Evolutionary conservation across 2,329 filamentous ascomycete genomes (phyloP).

Genomic region (Colletotrichum spaethianum): DNA sequence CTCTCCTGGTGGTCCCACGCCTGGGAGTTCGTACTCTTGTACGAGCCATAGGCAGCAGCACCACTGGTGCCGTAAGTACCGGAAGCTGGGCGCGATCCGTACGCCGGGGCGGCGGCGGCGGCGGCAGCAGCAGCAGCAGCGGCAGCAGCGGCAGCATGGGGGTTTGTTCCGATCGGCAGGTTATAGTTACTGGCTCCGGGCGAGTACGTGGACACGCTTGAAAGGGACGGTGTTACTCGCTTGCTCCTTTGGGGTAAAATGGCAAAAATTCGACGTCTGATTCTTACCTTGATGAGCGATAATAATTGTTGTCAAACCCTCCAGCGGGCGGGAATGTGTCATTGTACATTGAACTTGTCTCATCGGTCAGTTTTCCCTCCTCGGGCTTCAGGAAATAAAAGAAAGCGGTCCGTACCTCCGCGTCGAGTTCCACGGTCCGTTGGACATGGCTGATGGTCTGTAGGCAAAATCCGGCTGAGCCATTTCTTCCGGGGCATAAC

Average conservation of each 20-base stretch:
- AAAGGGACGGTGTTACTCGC: slow-evolving; percentile 52
- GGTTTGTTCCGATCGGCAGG: slow-evolving; percentile 51
- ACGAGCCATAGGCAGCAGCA: slow-evolving; percentile 52
- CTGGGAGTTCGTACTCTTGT: slow-evolving; percentile 58
- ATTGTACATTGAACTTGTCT: slow-evolving; percentile 52
- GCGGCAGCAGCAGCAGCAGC: slow-evolving; percentile 55
- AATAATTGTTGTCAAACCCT: slow-evolving; percentile 54
- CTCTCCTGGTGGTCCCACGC: slow-evolving; percentile 64
- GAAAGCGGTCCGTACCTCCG: slow-evolving; percentile 64
- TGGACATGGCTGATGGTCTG: slow-evolving; percentile 60
- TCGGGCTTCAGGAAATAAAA: slow-evolving; percentile 19
- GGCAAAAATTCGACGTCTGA: slow-evolving; percentile 25
- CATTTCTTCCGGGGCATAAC: slow-evolving; percentile 59
- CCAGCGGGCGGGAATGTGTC: slow-evolving; percentile 50
- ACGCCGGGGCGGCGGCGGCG: slow-evolving; percentile 53
- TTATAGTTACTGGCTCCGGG: slow-evolving; percentile 49
- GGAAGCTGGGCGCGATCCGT: slow-evolving; percentile 59
- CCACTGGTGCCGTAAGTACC: slow-evolving; percentile 53
- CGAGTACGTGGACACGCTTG: slow-evolving; percentile 61
- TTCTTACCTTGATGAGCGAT: slow-evolving; percentile 57
- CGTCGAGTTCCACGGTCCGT: slow-evolving; percentile 64
- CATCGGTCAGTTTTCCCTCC: slow-evolving; percentile 39
- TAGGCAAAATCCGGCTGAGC: slow-evolving; percentile 64
- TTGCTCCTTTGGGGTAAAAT: slow-evolving; percentile 30
- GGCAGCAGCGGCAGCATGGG: slow-evolving; percentile 54